phyloP scores from a whole-genome alignment of 768 basidiomycete species.

The Lenzites betulinus region DNA sequence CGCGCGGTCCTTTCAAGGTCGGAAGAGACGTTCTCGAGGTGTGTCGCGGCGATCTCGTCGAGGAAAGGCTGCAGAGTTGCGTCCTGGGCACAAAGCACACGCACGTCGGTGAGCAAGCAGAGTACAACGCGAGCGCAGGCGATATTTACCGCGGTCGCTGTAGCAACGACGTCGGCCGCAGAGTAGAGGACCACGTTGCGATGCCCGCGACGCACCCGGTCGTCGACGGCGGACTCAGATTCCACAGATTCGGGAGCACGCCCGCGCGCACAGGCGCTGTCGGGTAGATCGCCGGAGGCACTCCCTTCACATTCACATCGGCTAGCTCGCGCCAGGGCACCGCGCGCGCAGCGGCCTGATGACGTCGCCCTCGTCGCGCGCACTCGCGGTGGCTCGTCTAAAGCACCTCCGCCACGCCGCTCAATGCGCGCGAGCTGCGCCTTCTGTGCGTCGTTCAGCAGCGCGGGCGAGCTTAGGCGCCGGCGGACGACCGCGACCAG shows the following conservation, averaged over 20 bases:
- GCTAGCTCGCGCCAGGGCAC: constrained; percentile 1
- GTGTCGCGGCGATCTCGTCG: constrained; percentile 16
- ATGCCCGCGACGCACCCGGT: constrained; percentile 21
- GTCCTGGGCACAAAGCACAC: constrained; percentile 12
- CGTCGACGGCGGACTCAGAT: neutral
- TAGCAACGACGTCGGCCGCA: constrained; percentile 22
- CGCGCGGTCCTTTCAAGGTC: neutral
- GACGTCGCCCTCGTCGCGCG: neutral
- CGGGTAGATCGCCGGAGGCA: constrained; percentile 3
- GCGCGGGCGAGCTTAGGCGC: constrained; percentile 26
- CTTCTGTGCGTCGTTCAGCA: constrained; percentile 33
- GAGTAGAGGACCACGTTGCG: constrained; percentile 24
- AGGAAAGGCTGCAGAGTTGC: constrained; percentile 18
- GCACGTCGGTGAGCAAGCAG: neutral
- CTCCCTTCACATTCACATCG: constrained; percentile 6
- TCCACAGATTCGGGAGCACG: neutral
- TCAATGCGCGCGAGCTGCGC: constrained; percentile 26
- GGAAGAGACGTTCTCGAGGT: constrained; percentile 3
- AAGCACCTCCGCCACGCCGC: neutral
- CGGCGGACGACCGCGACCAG: constrained; percentile 19
- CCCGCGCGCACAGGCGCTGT: constrained; percentile 8
- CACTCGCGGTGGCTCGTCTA: no score
- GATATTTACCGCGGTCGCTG: constrained; percentile 17
- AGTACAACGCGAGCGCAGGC: neutral
- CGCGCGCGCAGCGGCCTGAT: neutral